Percentiles rank a stretch among this genome's conserved stretches.
Conservation (phyloP, 2,329 filamentous ascomycete genomes). For the Penicillium sp. region DNA sequence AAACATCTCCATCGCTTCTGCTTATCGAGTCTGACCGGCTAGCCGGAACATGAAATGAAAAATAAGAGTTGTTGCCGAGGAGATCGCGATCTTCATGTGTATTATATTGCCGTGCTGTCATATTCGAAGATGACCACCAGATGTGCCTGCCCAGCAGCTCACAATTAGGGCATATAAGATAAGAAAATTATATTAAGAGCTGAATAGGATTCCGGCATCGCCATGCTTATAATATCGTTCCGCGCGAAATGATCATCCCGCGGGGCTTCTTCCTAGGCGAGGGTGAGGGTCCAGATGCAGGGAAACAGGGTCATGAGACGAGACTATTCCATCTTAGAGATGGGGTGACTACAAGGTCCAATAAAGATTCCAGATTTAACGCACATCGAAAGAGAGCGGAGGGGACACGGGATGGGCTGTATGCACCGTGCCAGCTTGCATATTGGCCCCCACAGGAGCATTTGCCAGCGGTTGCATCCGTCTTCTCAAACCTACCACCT, state of each 20-base stretch:
- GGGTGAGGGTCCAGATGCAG: background rate
- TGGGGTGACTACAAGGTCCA: background rate
- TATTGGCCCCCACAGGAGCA: background rate
- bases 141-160: background rate
- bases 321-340: background rate
- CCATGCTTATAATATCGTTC: background rate
- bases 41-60: constrained; percentile 5
- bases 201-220: background rate
- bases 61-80: constrained; percentile 8
- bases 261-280: background rate
- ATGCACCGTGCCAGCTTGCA: background rate
- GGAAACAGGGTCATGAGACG: background rate
- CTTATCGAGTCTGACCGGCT: constrained; percentile 5
- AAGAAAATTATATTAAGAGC: background rate
- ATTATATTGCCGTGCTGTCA: constrained; percentile 9
- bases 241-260: too few relatives aligned
- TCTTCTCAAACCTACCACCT: background rate
- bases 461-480: background rate
- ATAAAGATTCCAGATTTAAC: background rate
- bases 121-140: background rate
- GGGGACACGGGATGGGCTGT: background rate
- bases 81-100: constrained; percentile 2
- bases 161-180: background rate
- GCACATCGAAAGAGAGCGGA: background rate
- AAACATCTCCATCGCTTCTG: background rate